Evolutionary conservation across 768 basidiomycete genomes (phyloP), one percentile per base, ranked within the genome.

Genomic region (Leccinum boreale): DNA sequence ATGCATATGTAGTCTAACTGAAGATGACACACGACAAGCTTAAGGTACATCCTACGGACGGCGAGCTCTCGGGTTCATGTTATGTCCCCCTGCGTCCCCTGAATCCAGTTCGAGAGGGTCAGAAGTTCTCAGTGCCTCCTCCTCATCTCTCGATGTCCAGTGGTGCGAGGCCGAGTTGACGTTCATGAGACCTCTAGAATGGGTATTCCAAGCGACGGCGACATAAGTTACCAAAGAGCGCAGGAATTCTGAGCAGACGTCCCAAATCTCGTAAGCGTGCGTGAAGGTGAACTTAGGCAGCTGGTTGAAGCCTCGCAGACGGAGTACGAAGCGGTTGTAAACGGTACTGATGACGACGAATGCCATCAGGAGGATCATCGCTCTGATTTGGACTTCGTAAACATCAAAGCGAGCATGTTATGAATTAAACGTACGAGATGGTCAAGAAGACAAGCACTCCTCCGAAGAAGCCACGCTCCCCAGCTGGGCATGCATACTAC

Each of bases 311-410:
- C 92, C 91, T 17, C 82, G 81, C 26, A 85, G 82, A 56, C 81
- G 79, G 10, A 94, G 85, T 51, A 88, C 85, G 67, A 81, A 89
- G 58, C 86, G 85, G 68, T 91, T 92, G 75, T 94, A 93, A 11
- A 91, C 68, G 12, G 84, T 85, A 36, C 88, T 86, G 42, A 84
- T 75, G 61, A 87, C 75, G 48, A 90, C 75, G 75, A 90, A 92
- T 17, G 80, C 70, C 70, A 88, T 74, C 45, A 88, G 68, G 6
- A 89, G 65, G 33, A 84, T 74, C 44, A 85, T 74, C 11, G 78
- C 57, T 12, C 89, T 92, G 64, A 45, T 52, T 49, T 24, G 44
- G 33, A 14, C 48, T 26, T 52, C n/a, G n/a, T 61, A 1, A 52
- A 31, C 10, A 36, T 19, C 12, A 17, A 26, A 31, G 5, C 10